A percentile compares a stretch with the other conserved stretches of the same genome.
These are phyloP conservation scores for Phlebiopsis flavidoalba DNA, from an alignment of 768 basidiomycete genomes.

Conservation along the genomic window DNA sequence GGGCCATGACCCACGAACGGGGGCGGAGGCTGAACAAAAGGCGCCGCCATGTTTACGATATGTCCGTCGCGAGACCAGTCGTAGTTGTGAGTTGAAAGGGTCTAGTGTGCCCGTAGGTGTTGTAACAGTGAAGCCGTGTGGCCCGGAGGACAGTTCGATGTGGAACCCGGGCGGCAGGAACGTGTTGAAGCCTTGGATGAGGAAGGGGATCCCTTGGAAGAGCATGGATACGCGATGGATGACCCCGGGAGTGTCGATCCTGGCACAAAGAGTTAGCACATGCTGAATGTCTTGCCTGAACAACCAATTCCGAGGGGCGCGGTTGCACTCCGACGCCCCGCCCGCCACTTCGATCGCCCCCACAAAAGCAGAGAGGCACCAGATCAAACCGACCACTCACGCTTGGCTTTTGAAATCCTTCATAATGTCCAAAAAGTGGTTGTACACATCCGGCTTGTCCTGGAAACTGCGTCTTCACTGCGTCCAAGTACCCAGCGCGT, in stretches of 20 bases:
- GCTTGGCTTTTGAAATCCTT: slow-evolving; percentile 97
- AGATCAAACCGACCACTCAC: slow-evolving; percentile 43
- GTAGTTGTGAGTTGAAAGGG: slow-evolving; percentile 38
- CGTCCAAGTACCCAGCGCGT: slow-evolving; percentile 91
- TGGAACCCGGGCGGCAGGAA: slow-evolving; percentile 93
- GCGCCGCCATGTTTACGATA: slow-evolving; percentile 25
- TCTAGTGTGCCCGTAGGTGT: slow-evolving; percentile 65
- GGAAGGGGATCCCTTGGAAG: slow-evolving; percentile 83
- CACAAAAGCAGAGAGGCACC: neutral
- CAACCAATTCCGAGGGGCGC: neutral
- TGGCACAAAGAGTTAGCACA: slow-evolving; percentile 26
- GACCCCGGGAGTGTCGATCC: slow-evolving; percentile 96
- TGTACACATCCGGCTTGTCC: slow-evolving; percentile 90
- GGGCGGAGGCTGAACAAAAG: slow-evolving; percentile 15
- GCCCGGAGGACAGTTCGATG: slow-evolving; percentile 79
- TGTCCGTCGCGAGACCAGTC: slow-evolving; percentile 66
- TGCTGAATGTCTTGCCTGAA: neutral
- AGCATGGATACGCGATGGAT: slow-evolving; percentile 92
- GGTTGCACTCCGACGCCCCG: neutral
- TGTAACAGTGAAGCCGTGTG: slow-evolving; percentile 70
- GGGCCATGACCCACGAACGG: slow-evolving; percentile 15
- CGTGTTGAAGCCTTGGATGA: slow-evolving; percentile 98
- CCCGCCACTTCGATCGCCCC: neutral
- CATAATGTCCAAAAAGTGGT: slow-evolving; percentile 94
- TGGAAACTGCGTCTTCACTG: slow-evolving; percentile 90